Evolutionary conservation across 208 protist species (phyloP), one percentile per base, ranked within the genome.

Genomic region (Leishmania major): DNA sequence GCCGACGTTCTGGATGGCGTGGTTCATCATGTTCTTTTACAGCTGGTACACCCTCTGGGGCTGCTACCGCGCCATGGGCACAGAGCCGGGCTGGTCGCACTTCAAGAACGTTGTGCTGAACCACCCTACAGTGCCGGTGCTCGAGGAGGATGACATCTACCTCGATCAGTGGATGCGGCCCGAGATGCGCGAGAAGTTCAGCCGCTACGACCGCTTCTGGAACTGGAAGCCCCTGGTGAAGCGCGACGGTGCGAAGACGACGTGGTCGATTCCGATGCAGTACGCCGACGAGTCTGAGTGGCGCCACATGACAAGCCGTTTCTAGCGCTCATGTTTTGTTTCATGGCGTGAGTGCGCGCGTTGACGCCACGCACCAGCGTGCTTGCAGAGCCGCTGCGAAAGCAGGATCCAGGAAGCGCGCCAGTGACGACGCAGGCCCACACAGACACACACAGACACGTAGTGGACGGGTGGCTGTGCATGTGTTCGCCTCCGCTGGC

Each of bases 171-270:
- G 95, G 95, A 89, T 93, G 78, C 86, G 91, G n/a, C 95, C 93
- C 47, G 93, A 96, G 80, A 94, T 94, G 85, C 88, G 95, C 0
- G 93, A 96, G 86, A 95, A 95, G 87, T 93, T 93, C 75, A 87
- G 84, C 67, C 91, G 91, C 69, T 92, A 92, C 70, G 93, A 97
- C 11, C 87, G 88, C 53, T 96, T 96, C 87, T 97, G 93, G 92
- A 94, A 95, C 82, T 97, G 95, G 95, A 97, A 96, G 89, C 95
- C 95, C 75, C 87, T 95, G 3, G 91, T 95, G 51, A 95, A 96
- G 53, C 87, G 95, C 31, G 92, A 96, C 17, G 93, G 95, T 10
- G 95, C 93, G 17, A 75, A 92, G 84, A 97, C 92, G 62, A 87
- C 81, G 67, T 97, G 95, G 95, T 66, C 84, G 79, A 85, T 97